A percentile compares a stretch with the other conserved stretches of the same genome.
Evolutionary conservation across 2,329 filamentous ascomycete genomes (phyloP).

Genomic region (Fusarium odoratissimum): DNA sequence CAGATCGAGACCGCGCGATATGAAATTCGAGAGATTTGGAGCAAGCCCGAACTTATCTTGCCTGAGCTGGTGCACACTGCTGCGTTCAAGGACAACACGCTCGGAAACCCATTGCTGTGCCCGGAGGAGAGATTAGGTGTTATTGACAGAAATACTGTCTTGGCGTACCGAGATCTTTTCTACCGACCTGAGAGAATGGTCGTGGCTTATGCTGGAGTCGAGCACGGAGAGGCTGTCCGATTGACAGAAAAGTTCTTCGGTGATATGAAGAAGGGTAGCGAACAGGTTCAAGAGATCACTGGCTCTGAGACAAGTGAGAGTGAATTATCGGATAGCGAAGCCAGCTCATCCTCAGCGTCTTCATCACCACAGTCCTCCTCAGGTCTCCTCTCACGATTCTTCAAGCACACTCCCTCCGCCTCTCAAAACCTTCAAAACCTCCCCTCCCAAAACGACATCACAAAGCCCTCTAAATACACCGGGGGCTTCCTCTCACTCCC

Average conservation of each 20-base stretch:
- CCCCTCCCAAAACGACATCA: constrained; percentile 66
- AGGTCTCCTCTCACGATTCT: constrained; percentile 82
- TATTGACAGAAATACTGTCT: constrained; percentile 80
- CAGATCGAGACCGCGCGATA: constrained; percentile 94
- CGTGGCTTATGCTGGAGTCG: constrained; percentile 92
- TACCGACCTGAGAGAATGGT: constrained; percentile 93
- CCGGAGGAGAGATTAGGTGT: constrained; percentile 81
- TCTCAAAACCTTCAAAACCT: constrained; percentile 66
- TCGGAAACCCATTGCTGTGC: constrained; percentile 93
- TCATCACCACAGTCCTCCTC: constrained; percentile 62
- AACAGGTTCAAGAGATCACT: constrained; percentile 62
- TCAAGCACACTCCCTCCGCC: constrained; percentile 81
- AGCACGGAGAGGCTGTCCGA: constrained; percentile 81
- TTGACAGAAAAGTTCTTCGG: constrained; percentile 90
- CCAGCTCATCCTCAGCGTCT: constrained; percentile 50
- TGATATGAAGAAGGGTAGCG: constrained; percentile 73
- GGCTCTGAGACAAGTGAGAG: constrained; percentile 69
- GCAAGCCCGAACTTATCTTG: constrained; percentile 94
- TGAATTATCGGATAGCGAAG: constrained; percentile 50
- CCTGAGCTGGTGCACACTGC: constrained; percentile 96
- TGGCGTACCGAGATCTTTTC: constrained; percentile 83
- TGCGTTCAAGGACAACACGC: constrained; percentile 94
- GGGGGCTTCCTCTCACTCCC: constrained; percentile 92
- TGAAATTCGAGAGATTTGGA: constrained; percentile 97
- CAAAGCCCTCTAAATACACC: constrained; percentile 82